Evolutionary conservation across 768 basidiomycete species (phyloP), one percentile per base, ranked within the genome.

Genomic region (Hygrophoropsis aurantiaca): DNA sequence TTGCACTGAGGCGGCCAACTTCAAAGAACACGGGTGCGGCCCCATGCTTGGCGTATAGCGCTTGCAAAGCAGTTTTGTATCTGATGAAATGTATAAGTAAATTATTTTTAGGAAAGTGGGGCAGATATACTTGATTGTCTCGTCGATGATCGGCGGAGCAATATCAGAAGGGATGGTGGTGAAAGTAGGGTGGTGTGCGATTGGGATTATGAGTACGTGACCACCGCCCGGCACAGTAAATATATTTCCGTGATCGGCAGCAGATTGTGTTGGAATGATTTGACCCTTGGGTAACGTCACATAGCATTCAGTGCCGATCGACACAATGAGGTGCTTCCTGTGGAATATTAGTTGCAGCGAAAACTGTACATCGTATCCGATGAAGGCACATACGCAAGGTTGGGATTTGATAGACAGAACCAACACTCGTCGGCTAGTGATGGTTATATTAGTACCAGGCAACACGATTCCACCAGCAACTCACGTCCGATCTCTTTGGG

Each of bases 381-480:
- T 16, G 23, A 27, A n/a, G n/a, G 32, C 19, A 77, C 87, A 53
- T 60, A 91, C 84, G 90, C 86, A 32, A 98, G 74, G 55, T 82
- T 85, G 1, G 95, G 94, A 61, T 97, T 97, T 34, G 92, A 94
- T 44, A 99, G 67, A 65, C 97, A 99, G 72, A 99, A 98, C 95
- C 95, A 98, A 67, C 95, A 97, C 64, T 94, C 90, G 46, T 89
- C 89, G 55, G 92, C 90, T 91, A 60, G 39, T 53, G 21, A 48
- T 46, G 39, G 33, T 45, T 23, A 8, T 18, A 33, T 59, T 7
- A 54, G 48, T 25, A 23, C 16, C 5, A 33, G 33, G 11, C 30
- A 15, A 32, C 11, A 11, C 3, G 4, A 54, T n/a, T 13, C 9
- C 7, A 24, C n/a, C 7, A n/a, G 36, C 11, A 26, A 72, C 87